Evolutionary conservation across 1,139 yeast species (phyloP).

Genomic region (Candida frijolesensis): DNA sequence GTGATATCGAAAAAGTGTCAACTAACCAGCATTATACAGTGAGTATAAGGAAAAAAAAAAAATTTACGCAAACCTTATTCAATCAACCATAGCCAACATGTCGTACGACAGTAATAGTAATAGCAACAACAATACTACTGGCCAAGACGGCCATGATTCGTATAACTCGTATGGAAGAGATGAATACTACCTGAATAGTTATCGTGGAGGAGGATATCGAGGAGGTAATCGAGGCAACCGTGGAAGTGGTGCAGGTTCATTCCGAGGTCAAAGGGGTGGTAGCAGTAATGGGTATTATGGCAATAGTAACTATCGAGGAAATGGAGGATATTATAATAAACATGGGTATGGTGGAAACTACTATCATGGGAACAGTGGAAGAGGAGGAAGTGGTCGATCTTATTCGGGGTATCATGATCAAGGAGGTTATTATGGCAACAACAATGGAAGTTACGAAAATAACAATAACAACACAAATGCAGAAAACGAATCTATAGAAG

Average conservation of each 20-base stretch:
- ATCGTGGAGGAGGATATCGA: conserved; percentile 17
- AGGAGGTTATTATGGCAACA: neutral
- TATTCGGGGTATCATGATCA: conserved; percentile 4
- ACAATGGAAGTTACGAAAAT: neutral
- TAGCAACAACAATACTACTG: conserved; percentile 2
- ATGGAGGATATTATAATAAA: conserved; percentile 5
- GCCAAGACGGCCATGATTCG: conserved; percentile 8
- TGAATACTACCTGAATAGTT: conserved; percentile 9
- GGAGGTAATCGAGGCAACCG: conserved; percentile 7
- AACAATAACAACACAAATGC: neutral
- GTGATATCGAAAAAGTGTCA: neutral
- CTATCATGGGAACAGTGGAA: conserved; percentile 2
- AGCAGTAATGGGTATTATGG: conserved; percentile 9
- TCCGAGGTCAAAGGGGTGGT: conserved; percentile 16
- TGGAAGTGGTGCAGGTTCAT: conserved; percentile 22
- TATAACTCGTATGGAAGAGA: conserved; percentile 7
- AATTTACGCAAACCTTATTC: neutral
- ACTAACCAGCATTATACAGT: neutral
- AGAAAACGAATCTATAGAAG: neutral
- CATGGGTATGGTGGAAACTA: conserved; percentile 6
- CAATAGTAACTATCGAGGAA: conserved; percentile 5
- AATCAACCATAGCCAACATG: neutral
- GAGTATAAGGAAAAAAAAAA: neutral
- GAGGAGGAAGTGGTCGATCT: conserved; percentile 5
- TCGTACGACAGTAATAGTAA: neutral